These are phyloP conservation scores for Monilinia polystroma DNA, from an alignment of 2,329 filamentous ascomycete species.

Conservation along the genomic window DNA sequence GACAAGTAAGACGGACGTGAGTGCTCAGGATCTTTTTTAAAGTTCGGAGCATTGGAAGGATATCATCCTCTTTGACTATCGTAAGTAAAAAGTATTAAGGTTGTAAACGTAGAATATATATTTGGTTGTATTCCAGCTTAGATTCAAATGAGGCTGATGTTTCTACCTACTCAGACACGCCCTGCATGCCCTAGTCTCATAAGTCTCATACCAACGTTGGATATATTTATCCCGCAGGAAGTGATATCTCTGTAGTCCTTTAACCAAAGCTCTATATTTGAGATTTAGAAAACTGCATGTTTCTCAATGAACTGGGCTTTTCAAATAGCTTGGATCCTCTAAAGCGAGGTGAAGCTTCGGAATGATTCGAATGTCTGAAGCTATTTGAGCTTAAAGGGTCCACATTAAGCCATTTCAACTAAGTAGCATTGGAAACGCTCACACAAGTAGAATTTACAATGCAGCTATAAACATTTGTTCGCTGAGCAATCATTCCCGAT, in stretches of 20 bases:
- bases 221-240: not conserved
- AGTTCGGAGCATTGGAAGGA: no score
- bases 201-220: not conserved
- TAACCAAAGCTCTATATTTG: no score
- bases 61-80: not conserved
- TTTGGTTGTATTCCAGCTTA: not conserved
- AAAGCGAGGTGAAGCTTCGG: no score
- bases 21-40: no score
- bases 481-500: not conserved
- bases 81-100: not conserved
- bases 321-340: no score
- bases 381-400: not conserved
- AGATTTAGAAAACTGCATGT: no score
- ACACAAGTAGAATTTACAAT: not conserved
- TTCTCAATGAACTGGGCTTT: no score
- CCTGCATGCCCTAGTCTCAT: not conserved
- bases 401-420: not conserved
- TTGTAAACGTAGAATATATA: not conserved
- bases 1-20: no score
- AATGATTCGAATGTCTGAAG: no score
- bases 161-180: not conserved
- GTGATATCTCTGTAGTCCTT: no score
- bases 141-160: not conserved
- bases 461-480: not conserved
- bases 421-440: not conserved